phyloP scores from a whole-genome alignment of 2,329 filamentous ascomycete species.

The Nothopassalora personata region DNA sequence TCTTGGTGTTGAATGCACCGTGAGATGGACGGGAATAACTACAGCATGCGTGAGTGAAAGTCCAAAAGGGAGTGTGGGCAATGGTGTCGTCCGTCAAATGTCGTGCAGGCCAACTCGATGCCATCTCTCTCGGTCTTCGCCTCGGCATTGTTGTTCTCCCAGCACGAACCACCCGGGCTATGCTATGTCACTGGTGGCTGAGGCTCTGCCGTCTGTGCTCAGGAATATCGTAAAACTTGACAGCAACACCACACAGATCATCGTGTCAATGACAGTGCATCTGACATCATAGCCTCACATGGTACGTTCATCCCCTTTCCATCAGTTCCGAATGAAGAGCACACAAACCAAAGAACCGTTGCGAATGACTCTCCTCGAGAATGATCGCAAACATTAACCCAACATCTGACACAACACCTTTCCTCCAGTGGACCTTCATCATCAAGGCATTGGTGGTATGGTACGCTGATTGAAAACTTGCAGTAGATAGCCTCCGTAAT shows the following conservation, averaged over 20 bases:
- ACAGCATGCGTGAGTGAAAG: too few relatives aligned
- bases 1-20: background rate
- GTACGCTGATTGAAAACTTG: slow-evolving; percentile 8
- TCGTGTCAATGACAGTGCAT: background rate
- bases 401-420: slow-evolving; percentile 11
- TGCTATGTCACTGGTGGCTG: background rate
- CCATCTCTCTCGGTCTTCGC: too few relatives aligned
- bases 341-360: slow-evolving; percentile 55
- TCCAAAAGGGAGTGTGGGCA: too few relatives aligned
- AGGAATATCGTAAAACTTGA: background rate
- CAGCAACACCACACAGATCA: background rate
- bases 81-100: too few relatives aligned
- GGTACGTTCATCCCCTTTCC: slow-evolving; percentile 2
- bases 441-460: background rate
- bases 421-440: background rate
- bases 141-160: too few relatives aligned
- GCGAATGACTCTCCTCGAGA: slow-evolving; percentile 55
- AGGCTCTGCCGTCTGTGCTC: background rate
- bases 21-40: too few relatives aligned
- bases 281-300: background rate
- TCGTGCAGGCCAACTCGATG: too few relatives aligned
- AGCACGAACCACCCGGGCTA: too few relatives aligned
- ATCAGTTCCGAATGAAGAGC: slow-evolving; percentile 18
- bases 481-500: slow-evolving; percentile 23
- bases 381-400: slow-evolving; percentile 45